Evolutionary conservation across 306 rosid genomes (phyloP), one percentile per base, ranked within the genome.

Genomic region (Corylus avellana): DNA sequence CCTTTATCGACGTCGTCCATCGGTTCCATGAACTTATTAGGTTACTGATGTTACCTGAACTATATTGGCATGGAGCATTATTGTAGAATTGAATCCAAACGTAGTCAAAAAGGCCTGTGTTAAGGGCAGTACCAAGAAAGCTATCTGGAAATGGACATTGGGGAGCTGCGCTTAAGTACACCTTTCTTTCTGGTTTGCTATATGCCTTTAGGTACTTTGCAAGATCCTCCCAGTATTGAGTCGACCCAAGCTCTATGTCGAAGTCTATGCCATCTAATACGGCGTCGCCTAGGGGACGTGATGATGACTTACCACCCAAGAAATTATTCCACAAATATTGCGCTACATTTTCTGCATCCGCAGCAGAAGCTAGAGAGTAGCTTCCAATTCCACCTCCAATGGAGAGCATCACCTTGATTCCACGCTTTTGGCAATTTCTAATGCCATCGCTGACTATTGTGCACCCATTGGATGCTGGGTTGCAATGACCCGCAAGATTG

Each of bases 81-180:
- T 86, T 78, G 53, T 44, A 85, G 78, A 85, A 89, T 57, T 81
- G 87, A 56, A 84, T 73, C 88, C 88, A 90, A 75, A 89, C 70
- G 76, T 85, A 92, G 83, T 90, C 89, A 75, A 90, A 92, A 11
- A 86, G 88, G 1, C 91, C 87, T 0, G 88, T 90, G 37, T 81
- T 8, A 11, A 89, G 89, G 4, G 96, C 90, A 46, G 50, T 80
- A 5, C 86, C 91, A 4, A 90, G 63, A 32, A 78, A 86, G 0
- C 29, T 78, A 79, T 90, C 97, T 12, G 97, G 97, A 77, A 84
- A 78, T 49, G 95, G 97, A 66, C 97, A 92, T 29, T 92, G 97
- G n/a, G 95, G 97, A 20, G 97, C 95, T 37, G 89, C 97, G 56
- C 85, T 64, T 44, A 92, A 81, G 88, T 87, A 87, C 54, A 92